These are phyloP conservation scores for Xerocomellus amylosporus DNA, from an alignment of 768 basidiomycete genomes.

Conservation along the genomic window DNA sequence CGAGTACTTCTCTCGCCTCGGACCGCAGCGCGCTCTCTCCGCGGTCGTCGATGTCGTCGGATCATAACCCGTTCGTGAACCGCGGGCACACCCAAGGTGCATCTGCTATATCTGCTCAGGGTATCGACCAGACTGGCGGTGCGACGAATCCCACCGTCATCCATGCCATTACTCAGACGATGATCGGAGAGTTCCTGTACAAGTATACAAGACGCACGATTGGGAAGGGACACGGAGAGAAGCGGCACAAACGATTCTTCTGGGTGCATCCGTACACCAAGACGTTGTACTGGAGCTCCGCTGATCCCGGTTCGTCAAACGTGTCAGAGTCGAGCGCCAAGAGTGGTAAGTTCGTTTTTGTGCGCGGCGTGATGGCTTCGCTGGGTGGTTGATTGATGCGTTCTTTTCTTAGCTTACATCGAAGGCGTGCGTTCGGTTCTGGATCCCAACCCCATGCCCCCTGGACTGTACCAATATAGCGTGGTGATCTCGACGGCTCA, in stretches of 20 bases:
- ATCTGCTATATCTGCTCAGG: conserved; percentile 47
- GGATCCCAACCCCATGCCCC: conserved; percentile 94
- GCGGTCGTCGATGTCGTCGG: conserved; percentile 81
- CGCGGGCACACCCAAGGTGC: conserved; percentile 35
- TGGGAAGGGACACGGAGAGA: conserved; percentile 88
- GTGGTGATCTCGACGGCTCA: conserved; percentile 91
- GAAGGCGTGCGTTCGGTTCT: conserved; percentile 89
- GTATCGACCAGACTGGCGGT: conserved; percentile 28
- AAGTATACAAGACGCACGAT: conserved; percentile 92
- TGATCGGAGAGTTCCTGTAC: conserved; percentile 99
- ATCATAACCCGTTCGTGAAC: conserved; percentile 52
- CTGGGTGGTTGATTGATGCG: conserved; percentile 2
- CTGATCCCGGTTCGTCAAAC: conserved; percentile 86
- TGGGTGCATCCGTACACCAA: conserved; percentile 99
- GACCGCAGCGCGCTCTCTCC: conserved; percentile 68
- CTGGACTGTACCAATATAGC: conserved; percentile 89
- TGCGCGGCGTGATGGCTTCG: conserved; percentile 5
- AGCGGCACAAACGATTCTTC: conserved; percentile 92
- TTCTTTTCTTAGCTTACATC: conserved; percentile 68
- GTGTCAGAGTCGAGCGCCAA: conserved; percentile 93
- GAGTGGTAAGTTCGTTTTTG: conserved; percentile 69
- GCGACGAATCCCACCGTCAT: conserved; percentile 88
- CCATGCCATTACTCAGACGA: conserved; percentile 97
- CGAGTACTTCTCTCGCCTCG: conserved; percentile 67
- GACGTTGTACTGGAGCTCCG: conserved; percentile 95